Evolutionary conservation across 139 green algal species (phyloP), one percentile per base, ranked within the genome.

Genomic region (Chlorella ohadii): DNA sequence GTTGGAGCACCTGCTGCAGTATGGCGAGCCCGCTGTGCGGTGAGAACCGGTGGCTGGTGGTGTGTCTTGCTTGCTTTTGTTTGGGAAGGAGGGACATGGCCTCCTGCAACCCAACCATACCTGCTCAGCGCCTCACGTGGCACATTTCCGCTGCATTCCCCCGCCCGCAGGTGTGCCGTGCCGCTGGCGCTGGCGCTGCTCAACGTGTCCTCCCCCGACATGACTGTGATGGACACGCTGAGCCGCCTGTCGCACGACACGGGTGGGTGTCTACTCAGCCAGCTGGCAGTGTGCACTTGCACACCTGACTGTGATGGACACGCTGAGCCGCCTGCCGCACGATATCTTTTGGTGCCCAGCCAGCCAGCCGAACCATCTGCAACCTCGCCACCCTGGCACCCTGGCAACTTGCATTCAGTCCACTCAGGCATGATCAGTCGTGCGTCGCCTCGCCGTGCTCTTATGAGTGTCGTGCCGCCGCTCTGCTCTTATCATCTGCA

Each of bases 1-100:
- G 28, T 87, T 99, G 75, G 97, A 99, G 89, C 97, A 99, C 88
- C 86, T 99, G 84, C 93, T 99, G 84, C 96, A 98, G 90, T 98
- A 98, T 74, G 92, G 94, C 23, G 93, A 96, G 51, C 82, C 85
- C 2, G 20, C 84, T 4, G 86, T 89, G 64, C 81, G 88, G 88
- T 88, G 56, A 31, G 76, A 0, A 11, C 44, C 51, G 36, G 19
- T 12, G 22, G 16, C 19, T 59, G 34, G 6, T 56, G 16, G n/a
- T n/a, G n/a, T n/a, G n/a, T n/a, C n/a, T n/a, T n/a, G n/a, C n/a
- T n/a, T n/a, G n/a, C n/a, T n/a, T n/a, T n/a, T n/a, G n/a, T n/a
- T n/a, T n/a, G n/a, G n/a, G n/a, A n/a, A n/a, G n/a, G n/a, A n/a
- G n/a, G n/a, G n/a, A n/a, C n/a, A n/a, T n/a, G n/a, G n/a, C n/a